Conservation (phyloP, 306 rosid species). For the Dryas drummondii region DNA sequence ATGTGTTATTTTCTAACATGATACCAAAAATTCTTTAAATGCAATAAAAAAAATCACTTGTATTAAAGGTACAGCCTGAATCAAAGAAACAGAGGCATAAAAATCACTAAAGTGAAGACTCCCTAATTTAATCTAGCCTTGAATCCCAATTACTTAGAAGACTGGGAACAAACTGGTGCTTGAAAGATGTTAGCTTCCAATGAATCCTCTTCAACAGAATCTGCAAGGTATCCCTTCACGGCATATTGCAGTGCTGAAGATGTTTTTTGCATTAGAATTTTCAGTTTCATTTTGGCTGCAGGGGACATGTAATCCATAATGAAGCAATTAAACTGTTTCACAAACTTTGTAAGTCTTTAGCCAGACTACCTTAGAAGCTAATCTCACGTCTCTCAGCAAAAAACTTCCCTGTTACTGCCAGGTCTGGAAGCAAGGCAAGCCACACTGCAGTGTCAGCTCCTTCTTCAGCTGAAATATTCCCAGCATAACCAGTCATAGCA, state of each 20-base stretch:
- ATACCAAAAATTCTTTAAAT: constrained; percentile 11
- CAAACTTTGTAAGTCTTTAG: constrained; percentile 9
- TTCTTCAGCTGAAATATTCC: constrained; percentile 68
- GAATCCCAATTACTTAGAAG: not conserved
- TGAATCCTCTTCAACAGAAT: not conserved
- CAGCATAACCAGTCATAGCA: constrained; percentile 84
- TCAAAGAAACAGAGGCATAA: constrained; percentile 4
- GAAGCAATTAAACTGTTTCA: not conserved
- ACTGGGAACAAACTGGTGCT: constrained; percentile 10
- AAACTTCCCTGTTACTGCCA: constrained; percentile 63
- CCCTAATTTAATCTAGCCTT: not conserved
- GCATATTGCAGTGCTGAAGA: not conserved
- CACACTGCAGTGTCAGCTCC: constrained; percentile 95
- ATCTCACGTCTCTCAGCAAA: constrained; percentile 87
- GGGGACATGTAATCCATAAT: not conserved
- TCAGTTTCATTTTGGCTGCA: not conserved
- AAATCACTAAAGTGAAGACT: constrained; percentile 13
- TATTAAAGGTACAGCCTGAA: constrained; percentile 7
- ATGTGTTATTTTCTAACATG: not conserved
- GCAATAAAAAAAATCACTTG: constrained; percentile 16
- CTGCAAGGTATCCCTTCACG: not conserved
- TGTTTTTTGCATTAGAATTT: not conserved
- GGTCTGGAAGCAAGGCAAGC: constrained; percentile 89
- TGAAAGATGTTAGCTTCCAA: not conserved
- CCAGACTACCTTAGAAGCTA: constrained; percentile 42